Percentiles rank a stretch among this genome's conserved stretches.
Evolutionary conservation across 2,329 filamentous ascomycete species (phyloP).

Genomic region (Orbilia brochopaga): DNA sequence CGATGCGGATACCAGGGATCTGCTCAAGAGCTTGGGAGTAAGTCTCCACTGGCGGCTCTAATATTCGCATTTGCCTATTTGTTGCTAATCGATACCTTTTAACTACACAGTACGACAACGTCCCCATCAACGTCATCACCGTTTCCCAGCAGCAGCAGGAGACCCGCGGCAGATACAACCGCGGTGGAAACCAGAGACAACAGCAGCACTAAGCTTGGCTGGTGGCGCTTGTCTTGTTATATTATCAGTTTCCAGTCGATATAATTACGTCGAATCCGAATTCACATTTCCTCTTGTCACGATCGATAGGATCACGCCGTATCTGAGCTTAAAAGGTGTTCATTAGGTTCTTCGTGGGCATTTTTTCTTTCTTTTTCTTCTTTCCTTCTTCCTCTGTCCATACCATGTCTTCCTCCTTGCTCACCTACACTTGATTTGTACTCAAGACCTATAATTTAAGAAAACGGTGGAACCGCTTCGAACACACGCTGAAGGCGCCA

Average conservation of each 20-base stretch:
- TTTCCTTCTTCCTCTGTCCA: slow-evolving; percentile 47
- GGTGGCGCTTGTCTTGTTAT: slow-evolving; percentile 55
- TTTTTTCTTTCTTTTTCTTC: slow-evolving; percentile 49
- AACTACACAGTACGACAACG: slow-evolving; percentile 80
- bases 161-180: slow-evolving; percentile 50
- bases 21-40: slow-evolving; percentile 98
- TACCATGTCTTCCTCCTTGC: slow-evolving; percentile 45
- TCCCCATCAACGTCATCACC: slow-evolving; percentile 93
- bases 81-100: slow-evolving; percentile 7
- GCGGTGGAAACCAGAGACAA: slow-evolving; percentile 52
- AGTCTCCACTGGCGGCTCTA: slow-evolving; percentile 68
- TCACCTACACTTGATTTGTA: slow-evolving; percentile 42
- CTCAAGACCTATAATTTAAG: slow-evolving; percentile 38
- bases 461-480: slow-evolving; percentile 28
- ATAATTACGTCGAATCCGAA: slow-evolving; percentile 43
- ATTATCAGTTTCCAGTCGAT: slow-evolving; percentile 18
- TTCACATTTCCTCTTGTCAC: slow-evolving; percentile 42
- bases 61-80: slow-evolving; percentile 61
- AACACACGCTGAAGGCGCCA: slow-evolving; percentile 9
- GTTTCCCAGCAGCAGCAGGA: slow-evolving; percentile 81
- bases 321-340: slow-evolving; percentile 49
- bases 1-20: slow-evolving; percentile 97
- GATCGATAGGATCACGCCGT: slow-evolving; percentile 37
- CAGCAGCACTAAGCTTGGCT: slow-evolving; percentile 52
- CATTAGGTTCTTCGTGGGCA: slow-evolving; percentile 51